Conservation (phyloP, 2,329 filamentous ascomycete genomes). For the Aspergillus pseudotamarii region DNA sequence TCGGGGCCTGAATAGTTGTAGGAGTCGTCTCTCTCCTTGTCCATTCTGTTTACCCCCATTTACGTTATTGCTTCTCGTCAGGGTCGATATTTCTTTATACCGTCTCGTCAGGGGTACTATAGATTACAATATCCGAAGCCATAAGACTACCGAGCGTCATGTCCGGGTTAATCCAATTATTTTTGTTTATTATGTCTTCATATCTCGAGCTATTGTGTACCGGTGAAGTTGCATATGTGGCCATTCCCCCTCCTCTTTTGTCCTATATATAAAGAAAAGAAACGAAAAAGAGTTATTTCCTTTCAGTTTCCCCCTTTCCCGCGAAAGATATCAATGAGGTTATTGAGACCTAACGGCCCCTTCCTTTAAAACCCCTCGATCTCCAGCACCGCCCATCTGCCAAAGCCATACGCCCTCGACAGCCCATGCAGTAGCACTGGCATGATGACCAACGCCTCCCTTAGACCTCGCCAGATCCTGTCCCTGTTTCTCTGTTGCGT, state of each 20-base stretch:
- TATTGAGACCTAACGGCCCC: constrained; percentile 33
- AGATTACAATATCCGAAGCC: background rate
- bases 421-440: constrained; percentile 81
- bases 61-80: background rate
- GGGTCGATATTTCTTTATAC: background rate
- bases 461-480: background rate
- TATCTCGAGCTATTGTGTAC: background rate
- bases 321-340: background rate
- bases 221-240: background rate
- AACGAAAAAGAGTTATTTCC: background rate
- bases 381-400: constrained; percentile 66
- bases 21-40: background rate
- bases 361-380: constrained; percentile 43
- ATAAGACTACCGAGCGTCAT: background rate
- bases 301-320: background rate
- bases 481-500: background rate
- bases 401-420: constrained; percentile 89
- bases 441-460: constrained; percentile 58
- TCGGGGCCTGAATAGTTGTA: background rate
- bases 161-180: background rate
- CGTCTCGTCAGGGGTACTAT: background rate
- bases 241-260: background rate
- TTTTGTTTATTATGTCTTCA: background rate
- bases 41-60: background rate
- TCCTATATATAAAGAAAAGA: background rate